Base-by-base conservation (phyloP, 164 flowering plant species). In the Santalum album region DNA sequence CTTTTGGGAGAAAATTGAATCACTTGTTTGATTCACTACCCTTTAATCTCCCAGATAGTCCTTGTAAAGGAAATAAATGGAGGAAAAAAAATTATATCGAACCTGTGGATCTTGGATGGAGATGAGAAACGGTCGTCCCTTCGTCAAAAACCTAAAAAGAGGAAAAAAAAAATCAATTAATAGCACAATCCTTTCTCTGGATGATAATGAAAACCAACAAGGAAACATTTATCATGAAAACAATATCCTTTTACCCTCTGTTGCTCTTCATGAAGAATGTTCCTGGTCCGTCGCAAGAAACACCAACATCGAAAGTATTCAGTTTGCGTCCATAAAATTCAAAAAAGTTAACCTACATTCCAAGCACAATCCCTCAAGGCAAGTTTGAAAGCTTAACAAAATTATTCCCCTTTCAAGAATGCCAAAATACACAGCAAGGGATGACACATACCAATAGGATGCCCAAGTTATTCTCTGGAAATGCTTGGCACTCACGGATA, bases 101-200 rank as follows among this genome's bases (percentile, higher is more conserved):
- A 91, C 98, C 95, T 92, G 96, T 57, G 98, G 98, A 52, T 92
- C 98, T 69, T 92, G 86, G 45, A 92, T 87, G 65, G 89, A 70
- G 18, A 92, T 68, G 34, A 86, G 78, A 67, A 53, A 69, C 10
- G 79, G 81, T 22, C 82, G 70, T 19, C 76, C 81, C 23, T 54
- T 61, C 34, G 62, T 75, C 49, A 54, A 14, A 71, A 90, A 90
- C 72, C 98, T 90, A 54, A 59, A 40, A 35, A 49, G 50, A 34
- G 7, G 55, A 14, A 48, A 27, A 55, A 25, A 39, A 39, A 38
- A 26, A 56, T 25, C 19, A 12, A 15, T 10, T 12, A 20, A 19
- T 25, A 12, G 19, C 32, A 36, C 12, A 50, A 26, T 4, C 7
- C 14, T 19, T 32, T 24, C 39, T 22, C 27, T 5, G 32, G 18